phyloP scores from a whole-genome alignment of 208 protist species.

The Acanthamoeba sp. region DNA sequence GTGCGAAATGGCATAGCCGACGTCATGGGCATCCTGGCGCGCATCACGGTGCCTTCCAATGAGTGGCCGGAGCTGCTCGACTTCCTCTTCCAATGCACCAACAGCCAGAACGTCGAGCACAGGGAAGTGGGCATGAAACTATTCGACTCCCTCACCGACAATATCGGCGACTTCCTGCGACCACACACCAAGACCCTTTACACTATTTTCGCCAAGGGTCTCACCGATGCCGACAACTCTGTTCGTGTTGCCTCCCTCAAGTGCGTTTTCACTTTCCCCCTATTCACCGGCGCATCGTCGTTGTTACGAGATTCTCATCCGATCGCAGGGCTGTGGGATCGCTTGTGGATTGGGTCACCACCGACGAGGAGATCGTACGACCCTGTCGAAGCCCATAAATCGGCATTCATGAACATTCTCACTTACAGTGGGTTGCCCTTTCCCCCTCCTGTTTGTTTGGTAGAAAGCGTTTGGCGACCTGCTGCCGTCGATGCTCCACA shows the following conservation, averaged over 20 bases:
- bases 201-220: constrained; percentile 64
- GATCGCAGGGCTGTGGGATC: constrained; percentile 33
- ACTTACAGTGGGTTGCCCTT: too few relatives aligned
- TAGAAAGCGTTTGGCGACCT: constrained; percentile 56
- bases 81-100: constrained; percentile 73
- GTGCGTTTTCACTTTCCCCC: background rate
- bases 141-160: constrained; percentile 61
- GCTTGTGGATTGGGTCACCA: constrained; percentile 58
- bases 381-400: too few relatives aligned
- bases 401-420: background rate
- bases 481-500: constrained; percentile 34
- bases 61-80: constrained; percentile 64
- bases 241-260: constrained; percentile 68
- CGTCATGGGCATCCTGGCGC: constrained; percentile 62
- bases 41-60: background rate
- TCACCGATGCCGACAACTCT: constrained; percentile 8
- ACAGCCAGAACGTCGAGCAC: constrained; percentile 56
- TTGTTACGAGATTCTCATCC: background rate
- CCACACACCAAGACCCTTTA: constrained; percentile 60
- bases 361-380: constrained; percentile 64
- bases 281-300: background rate
- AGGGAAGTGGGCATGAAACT: constrained; percentile 70
- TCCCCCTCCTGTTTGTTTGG: too few relatives aligned
- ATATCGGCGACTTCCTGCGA: constrained; percentile 61
- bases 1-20: constrained; percentile 54